A percentile compares a stretch with the other conserved stretches of the same genome.
Evolutionary conservation across 208 protist species (phyloP).

Genomic region (Wallacemonas collosoma): DNA sequence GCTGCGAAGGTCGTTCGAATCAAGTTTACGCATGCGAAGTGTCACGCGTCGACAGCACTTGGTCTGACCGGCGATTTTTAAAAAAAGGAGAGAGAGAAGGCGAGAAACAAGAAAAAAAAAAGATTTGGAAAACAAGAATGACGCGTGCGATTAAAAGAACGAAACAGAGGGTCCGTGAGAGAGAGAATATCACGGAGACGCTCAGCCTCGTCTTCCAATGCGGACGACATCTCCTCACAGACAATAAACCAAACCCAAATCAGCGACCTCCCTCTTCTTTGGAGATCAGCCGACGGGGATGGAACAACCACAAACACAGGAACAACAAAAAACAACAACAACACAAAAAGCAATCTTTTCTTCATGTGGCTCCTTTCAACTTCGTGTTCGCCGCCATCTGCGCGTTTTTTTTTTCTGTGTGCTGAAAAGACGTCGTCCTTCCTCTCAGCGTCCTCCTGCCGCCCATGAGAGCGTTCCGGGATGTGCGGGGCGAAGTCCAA

Average conservation of each 20-base stretch:
- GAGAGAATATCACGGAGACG: too few relatives aligned
- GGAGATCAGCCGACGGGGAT: too few relatives aligned
- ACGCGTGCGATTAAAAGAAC: neutral
- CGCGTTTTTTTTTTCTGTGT: too few relatives aligned
- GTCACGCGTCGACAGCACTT: slow-evolving; percentile 30
- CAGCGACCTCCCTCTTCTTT: too few relatives aligned
- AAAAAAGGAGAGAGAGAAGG: neutral
- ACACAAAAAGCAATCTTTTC: too few relatives aligned
- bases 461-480: too few relatives aligned
- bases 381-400: too few relatives aligned
- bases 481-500: too few relatives aligned
- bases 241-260: neutral
- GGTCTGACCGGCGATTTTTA: neutral
- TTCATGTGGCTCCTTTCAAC: too few relatives aligned
- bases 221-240: neutral
- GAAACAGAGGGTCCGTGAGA: neutral
- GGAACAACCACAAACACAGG: slow-evolving; percentile 11
- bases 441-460: too few relatives aligned
- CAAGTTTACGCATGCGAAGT: slow-evolving; percentile 57
- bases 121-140: neutral
- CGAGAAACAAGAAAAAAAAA: neutral
- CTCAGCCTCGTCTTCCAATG: too few relatives aligned
- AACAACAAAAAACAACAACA: slow-evolving; percentile 5
- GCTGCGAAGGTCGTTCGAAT: slow-evolving; percentile 59
- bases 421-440: too few relatives aligned